Percentiles rank a stretch among this genome's conserved stretches.
Conservation (phyloP, 192 early-diverging fungal species). For the Chytriomyces confervae region DNA sequence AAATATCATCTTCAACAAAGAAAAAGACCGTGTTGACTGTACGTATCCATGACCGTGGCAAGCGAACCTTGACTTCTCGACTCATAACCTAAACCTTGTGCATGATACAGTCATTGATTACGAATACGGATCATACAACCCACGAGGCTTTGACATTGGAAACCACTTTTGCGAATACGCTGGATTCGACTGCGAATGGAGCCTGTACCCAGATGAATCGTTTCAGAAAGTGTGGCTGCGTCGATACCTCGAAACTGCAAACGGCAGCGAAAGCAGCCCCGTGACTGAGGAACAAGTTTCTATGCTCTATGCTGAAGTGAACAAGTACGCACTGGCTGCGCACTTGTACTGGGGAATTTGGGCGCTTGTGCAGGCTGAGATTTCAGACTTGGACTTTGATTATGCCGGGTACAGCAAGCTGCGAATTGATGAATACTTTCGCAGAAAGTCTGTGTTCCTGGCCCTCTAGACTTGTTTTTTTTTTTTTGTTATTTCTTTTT, state of each 20-base stretch:
- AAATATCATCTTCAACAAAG: conserved; percentile 81
- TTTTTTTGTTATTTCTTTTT: not conserved
- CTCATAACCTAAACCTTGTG: too few species aligned
- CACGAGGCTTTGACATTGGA: conserved; percentile 91
- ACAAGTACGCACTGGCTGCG: conserved; percentile 83
- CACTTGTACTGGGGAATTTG: conserved; percentile 88
- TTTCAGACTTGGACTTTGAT: conserved; percentile 95
- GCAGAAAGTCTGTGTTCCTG: conserved; percentile 34
- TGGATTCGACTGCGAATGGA: conserved; percentile 95
- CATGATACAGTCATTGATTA: conserved; percentile 75
- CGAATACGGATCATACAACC: conserved; percentile 86
- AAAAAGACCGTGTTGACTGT: conserved; percentile 49
- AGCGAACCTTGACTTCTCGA: conserved; percentile 13
- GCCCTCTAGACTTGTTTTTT: conserved; percentile 31
- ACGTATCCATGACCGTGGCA: not conserved
- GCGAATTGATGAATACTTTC: conserved; percentile 74
- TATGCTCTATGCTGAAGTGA: conserved; percentile 75
- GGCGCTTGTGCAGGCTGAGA: conserved; percentile 70
- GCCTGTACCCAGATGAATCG: conserved; percentile 74
- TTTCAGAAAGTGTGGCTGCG: conserved; percentile 79
- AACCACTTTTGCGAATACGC: conserved; percentile 96
- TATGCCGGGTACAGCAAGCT: conserved; percentile 87
- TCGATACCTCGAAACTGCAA: conserved; percentile 62
- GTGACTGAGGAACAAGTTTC: conserved; percentile 60
- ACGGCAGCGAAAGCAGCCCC: not conserved